These are phyloP conservation scores for Colletotrichum truncatum DNA, from an alignment of 2,329 filamentous ascomycete species.

Conservation along the genomic window DNA sequence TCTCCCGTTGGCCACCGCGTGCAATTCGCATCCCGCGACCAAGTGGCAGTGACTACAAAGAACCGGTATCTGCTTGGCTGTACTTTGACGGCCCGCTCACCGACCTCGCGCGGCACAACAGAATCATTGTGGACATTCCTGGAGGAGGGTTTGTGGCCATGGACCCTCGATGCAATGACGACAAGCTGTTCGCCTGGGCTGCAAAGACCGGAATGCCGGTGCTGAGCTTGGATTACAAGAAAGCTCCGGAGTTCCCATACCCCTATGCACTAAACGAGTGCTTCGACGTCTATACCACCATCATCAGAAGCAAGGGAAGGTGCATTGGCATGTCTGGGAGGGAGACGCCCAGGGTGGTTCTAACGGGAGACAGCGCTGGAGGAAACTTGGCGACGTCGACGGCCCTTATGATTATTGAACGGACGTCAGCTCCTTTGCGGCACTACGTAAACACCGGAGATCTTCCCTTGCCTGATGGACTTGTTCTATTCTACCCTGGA, in stretches of 20 bases:
- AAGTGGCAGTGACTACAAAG: slow-evolving; percentile 79
- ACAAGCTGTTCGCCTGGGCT: slow-evolving; percentile 93
- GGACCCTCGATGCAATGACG: slow-evolving; percentile 93
- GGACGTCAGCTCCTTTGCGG: slow-evolving; percentile 58
- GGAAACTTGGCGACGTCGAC: slow-evolving; percentile 69
- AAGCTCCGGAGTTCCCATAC: slow-evolving; percentile 60
- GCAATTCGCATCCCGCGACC: slow-evolving; percentile 87
- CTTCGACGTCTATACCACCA: slow-evolving; percentile 54
- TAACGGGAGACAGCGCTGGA: slow-evolving; percentile 60
- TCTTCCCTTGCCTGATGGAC: slow-evolving; percentile 79
- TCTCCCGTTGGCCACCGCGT: slow-evolving; percentile 83
- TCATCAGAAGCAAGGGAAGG: slow-evolving; percentile 47
- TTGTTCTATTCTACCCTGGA: slow-evolving; percentile 88
- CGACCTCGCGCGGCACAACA: slow-evolving; percentile 78
- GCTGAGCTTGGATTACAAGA: slow-evolving; percentile 85
- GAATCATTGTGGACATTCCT: slow-evolving; percentile 87
- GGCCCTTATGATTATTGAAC: slow-evolving; percentile 89
- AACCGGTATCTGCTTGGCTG: slow-evolving; percentile 86
- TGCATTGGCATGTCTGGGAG: slow-evolving; percentile 55
- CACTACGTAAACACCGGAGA: slow-evolving; percentile 64
- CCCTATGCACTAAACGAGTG: slow-evolving; percentile 59
- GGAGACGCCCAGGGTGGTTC: slow-evolving; percentile 49
- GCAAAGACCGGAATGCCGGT: slow-evolving; percentile 88
- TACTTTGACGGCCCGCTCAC: slow-evolving; percentile 92
- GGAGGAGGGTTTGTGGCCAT: slow-evolving; percentile 97